Evolutionary conservation across 2,329 filamentous ascomycete species (phyloP).

Genomic region (Stylonectria norvegica): DNA sequence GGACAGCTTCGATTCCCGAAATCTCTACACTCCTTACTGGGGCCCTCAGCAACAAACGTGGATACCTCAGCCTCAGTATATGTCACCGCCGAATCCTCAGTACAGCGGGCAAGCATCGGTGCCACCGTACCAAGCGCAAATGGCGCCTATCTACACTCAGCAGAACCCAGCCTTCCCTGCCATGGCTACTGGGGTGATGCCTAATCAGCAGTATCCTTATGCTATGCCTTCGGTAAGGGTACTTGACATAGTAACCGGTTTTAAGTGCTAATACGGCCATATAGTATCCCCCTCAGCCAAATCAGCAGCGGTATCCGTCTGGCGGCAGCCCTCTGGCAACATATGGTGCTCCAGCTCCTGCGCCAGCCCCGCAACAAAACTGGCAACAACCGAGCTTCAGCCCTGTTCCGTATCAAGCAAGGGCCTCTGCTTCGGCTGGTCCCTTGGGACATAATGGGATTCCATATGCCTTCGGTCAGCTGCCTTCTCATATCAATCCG

Average conservation of each 20-base stretch:
- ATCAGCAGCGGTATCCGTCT: constrained; percentile 32
- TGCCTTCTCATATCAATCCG: constrained; percentile 66
- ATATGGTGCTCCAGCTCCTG: constrained; percentile 34
- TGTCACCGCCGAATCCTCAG: constrained; percentile 42
- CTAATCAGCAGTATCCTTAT: constrained; percentile 44
- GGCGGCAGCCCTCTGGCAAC: constrained; percentile 35
- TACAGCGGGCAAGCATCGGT: constrained; percentile 44
- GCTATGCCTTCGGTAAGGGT: constrained; percentile 44
- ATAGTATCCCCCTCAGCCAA: constrained; percentile 31
- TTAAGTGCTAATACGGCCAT: constrained; percentile 12
- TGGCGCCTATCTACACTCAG: constrained; percentile 45
- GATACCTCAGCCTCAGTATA: constrained; percentile 53
- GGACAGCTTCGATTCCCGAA: constrained; percentile 62
- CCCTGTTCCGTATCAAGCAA: constrained; percentile 30
- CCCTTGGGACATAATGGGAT: constrained; percentile 33
- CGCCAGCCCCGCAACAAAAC: constrained; percentile 22
- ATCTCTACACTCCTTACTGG: constrained; percentile 68
- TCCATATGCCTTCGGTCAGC: constrained; percentile 75
- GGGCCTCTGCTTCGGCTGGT: constrained; percentile 26
- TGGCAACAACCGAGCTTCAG: constrained; percentile 39
- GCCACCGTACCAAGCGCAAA: constrained; percentile 43
- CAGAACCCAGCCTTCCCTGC: constrained; percentile 42
- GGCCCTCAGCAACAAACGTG: constrained; percentile 58
- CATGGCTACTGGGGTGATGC: constrained; percentile 43
- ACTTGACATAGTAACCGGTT: constrained; percentile 5